Evolutionary conservation across 495 filamentous ascomycete species (phyloP).

Genomic region (Pseudevernia furfuracea): DNA sequence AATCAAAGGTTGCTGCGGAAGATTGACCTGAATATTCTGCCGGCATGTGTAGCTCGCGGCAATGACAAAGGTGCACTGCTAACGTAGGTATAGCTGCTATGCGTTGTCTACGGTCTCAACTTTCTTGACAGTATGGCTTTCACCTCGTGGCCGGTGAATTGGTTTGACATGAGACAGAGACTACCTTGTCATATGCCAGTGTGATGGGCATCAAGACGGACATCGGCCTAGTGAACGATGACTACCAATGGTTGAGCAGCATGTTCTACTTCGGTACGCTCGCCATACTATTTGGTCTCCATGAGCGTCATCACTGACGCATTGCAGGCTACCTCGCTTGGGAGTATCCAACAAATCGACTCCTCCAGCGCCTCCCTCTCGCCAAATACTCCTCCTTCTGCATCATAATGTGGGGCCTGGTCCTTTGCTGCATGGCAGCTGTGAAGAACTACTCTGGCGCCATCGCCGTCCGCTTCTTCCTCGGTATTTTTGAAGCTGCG

Average conservation of each 20-base stretch:
- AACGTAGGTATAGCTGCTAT: conserved; percentile 32
- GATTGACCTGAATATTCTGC: conserved; percentile 58
- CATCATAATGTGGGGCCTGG: conserved; percentile 51
- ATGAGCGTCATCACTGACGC: not conserved
- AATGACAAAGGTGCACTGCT: conserved; percentile 22
- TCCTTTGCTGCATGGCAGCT: conserved; percentile 48
- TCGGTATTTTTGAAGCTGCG: conserved; percentile 54
- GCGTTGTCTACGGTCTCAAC: conserved; percentile 56
- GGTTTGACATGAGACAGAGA: conserved; percentile 35
- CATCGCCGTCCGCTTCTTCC: conserved; percentile 51
- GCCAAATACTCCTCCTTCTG: conserved; percentile 53
- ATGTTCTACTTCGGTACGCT: conserved; percentile 53
- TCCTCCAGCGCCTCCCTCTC: conserved; percentile 51
- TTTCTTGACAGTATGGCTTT: conserved; percentile 49
- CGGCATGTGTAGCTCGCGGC: conserved; percentile 29
- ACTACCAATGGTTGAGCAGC: conserved; percentile 50
- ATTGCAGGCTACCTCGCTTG: conserved; percentile 50
- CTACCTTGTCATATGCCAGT: conserved; percentile 55
- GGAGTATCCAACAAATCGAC: conserved; percentile 56
- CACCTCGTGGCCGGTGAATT: not conserved
- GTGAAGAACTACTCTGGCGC: conserved; percentile 42
- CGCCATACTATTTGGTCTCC: not conserved
- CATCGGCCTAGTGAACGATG: conserved; percentile 35
- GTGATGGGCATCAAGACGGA: conserved; percentile 54
- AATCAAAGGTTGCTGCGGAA: conserved; percentile 48